phyloP scores from a whole-genome alignment of 75 land plant species.

The Selaginella moellendorffii region DNA sequence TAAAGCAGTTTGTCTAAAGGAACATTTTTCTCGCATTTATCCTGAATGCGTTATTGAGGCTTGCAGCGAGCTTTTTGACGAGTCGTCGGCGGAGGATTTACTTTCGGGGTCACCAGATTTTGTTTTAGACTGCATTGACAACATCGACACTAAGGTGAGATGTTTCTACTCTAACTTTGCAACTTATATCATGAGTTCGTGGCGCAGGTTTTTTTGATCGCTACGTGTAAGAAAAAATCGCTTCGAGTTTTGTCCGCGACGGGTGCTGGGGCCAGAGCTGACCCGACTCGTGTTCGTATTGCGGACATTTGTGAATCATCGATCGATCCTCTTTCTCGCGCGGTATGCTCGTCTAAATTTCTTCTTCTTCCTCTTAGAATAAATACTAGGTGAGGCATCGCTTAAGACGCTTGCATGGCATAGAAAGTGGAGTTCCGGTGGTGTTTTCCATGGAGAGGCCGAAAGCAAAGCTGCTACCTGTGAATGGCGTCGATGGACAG shows the following conservation, averaged over 20 bases:
- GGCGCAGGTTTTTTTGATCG: conserved; percentile 88
- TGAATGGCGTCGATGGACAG: conserved; percentile 61
- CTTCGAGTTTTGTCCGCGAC: conserved; percentile 81
- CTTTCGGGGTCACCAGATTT: conserved; percentile 85
- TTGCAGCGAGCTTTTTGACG: conserved; percentile 65
- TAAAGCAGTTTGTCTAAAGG: conserved; percentile 74
- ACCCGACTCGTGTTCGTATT: conserved; percentile 88
- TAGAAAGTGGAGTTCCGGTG: conserved; percentile 83
- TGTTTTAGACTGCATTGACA: conserved; percentile 96
- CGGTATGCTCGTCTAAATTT: too few relatives aligned
- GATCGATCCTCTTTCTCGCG: conserved; percentile 81
- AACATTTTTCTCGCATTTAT: conserved; percentile 64
- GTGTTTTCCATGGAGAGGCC: conserved; percentile 92
- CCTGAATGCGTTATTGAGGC: conserved; percentile 89
- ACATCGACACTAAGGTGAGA: conserved; percentile 98
- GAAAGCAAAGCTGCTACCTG: conserved; percentile 83
- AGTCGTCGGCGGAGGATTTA: conserved; percentile 74
- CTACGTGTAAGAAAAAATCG: conserved; percentile 76
- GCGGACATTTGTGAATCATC: conserved; percentile 87
- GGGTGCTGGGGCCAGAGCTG: conserved; percentile 98
- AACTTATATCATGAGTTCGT: not conserved
- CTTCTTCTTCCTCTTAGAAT: too few relatives aligned
- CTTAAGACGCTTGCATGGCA: conserved; percentile 64
- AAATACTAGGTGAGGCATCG: conserved; percentile 94
- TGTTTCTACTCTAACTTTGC: too few relatives aligned